Conservation (phyloP, 2,329 filamentous ascomycete genomes). For the Fusarium solani-melongenae region DNA sequence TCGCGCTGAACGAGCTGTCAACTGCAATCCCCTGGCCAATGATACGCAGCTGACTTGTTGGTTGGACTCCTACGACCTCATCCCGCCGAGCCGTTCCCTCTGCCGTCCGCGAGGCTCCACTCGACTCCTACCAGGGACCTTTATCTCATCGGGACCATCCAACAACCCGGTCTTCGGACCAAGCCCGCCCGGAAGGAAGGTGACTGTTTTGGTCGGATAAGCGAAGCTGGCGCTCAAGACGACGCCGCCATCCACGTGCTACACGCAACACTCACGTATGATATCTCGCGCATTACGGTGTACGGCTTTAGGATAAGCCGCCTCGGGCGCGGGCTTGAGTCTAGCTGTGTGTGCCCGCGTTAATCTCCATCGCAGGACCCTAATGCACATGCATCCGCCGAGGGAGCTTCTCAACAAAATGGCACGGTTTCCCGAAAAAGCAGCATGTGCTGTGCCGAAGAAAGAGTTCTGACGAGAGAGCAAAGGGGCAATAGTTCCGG, state of each 20-base stretch:
- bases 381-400: background rate
- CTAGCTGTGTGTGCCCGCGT: constrained; percentile 2
- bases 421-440: background rate
- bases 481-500: constrained; percentile 9
- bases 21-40: constrained; percentile 15
- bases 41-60: constrained; percentile 17
- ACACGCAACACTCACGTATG: constrained; percentile 15
- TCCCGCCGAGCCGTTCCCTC: constrained; percentile 3
- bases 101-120: constrained; percentile 11
- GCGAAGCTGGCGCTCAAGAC: constrained; percentile 4
- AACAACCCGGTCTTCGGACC: constrained; percentile 32
- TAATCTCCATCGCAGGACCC: constrained; percentile 6
- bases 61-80: background rate
- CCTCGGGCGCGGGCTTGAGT: constrained; percentile 13
- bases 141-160: constrained; percentile 17
- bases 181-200: constrained; percentile 2
- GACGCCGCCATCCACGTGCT: constrained; percentile 15
- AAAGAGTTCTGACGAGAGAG: background rate
- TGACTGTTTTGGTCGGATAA: background rate
- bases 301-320: constrained; percentile 13
- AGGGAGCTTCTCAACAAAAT: background rate
- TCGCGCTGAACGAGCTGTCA: background rate
- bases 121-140: constrained; percentile 6
- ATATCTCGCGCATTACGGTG: constrained; percentile 9
- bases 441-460: background rate